Percentiles rank a stretch among this genome's conserved stretches.
Conservation (phyloP, 2,329 filamentous ascomycete species). For the Ceratocystiopsis brevicomis region DNA sequence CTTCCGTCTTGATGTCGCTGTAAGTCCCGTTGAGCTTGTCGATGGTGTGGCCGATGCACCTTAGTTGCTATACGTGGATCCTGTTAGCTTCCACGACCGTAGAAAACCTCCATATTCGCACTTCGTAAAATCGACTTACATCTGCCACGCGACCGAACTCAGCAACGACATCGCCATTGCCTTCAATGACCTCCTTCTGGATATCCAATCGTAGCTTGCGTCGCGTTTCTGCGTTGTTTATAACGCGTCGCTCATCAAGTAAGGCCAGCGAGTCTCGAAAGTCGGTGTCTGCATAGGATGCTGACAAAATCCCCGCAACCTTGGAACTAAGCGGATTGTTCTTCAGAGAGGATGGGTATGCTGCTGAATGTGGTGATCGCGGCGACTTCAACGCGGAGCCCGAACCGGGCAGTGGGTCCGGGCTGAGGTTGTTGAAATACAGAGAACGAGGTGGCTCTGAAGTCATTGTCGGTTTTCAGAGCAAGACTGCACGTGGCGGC, state of each 20-base stretch:
- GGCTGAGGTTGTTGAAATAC: not conserved
- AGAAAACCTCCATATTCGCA: not conserved
- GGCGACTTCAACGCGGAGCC: too few species aligned
- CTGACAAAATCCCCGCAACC: slow-evolving; percentile 68
- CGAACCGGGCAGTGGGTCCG: too few species aligned
- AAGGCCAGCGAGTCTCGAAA: slow-evolving; percentile 70
- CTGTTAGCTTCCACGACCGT: slow-evolving; percentile 10
- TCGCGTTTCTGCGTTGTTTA: slow-evolving; percentile 60
- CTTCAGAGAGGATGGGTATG: slow-evolving; percentile 15
- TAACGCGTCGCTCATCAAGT: slow-evolving; percentile 50
- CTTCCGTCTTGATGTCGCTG: slow-evolving; percentile 59
- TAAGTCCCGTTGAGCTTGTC: slow-evolving; percentile 62
- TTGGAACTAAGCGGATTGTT: slow-evolving; percentile 58
- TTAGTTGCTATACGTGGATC: slow-evolving; percentile 73
- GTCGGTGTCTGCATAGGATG: slow-evolving; percentile 81
- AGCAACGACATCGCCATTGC: slow-evolving; percentile 72
- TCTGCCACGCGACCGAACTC: slow-evolving; percentile 84
- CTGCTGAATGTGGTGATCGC: slow-evolving; percentile 16
- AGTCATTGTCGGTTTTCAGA: slow-evolving; percentile 5
- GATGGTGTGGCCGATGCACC: slow-evolving; percentile 63
- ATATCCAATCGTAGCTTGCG: slow-evolving; percentile 64
- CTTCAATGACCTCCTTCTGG: slow-evolving; percentile 81
- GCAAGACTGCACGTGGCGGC: too few species aligned
- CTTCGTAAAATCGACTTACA: slow-evolving; percentile 26
- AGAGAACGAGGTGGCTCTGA: slow-evolving; percentile 1